Percentiles rank a stretch among this genome's conserved stretches.
phyloP scores from a whole-genome alignment of 768 basidiomycete genomes.

The Tylopilus balloui region DNA sequence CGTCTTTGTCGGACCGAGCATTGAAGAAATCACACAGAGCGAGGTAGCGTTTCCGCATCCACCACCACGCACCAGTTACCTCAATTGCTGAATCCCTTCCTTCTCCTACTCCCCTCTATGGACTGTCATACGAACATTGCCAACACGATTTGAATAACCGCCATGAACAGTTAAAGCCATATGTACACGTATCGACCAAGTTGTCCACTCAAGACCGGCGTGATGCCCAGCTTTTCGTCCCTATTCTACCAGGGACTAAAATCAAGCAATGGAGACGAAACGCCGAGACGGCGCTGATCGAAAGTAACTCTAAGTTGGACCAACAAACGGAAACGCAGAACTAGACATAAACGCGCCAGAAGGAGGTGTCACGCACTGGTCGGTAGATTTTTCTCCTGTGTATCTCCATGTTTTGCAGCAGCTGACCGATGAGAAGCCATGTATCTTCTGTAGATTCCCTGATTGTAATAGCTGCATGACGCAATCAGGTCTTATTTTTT shows the following conservation, averaged over 20 bases:
- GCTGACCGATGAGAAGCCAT: neutral
- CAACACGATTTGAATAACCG: neutral
- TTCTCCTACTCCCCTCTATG: neutral
- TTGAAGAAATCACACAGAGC: conserved; percentile 56
- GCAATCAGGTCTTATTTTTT: neutral
- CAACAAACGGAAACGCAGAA: neutral
- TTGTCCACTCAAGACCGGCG: conserved; percentile 22
- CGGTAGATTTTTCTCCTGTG: conserved; percentile 1
- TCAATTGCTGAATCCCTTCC: neutral
- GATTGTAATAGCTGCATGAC: neutral
- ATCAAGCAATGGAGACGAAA: conserved; percentile 26
- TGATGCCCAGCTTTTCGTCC: conserved; percentile 25
- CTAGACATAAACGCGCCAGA: neutral
- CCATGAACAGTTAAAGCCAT: conserved; percentile 23
- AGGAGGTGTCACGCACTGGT: neutral
- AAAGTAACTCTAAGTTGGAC: neutral
- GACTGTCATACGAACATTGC: neutral
- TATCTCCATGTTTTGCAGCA: neutral
- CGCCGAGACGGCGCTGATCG: conserved; percentile 2
- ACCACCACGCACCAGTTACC: neutral
- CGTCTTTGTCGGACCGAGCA: conserved; percentile 75
- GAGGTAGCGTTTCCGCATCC: conserved; percentile 39
- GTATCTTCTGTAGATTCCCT: neutral
- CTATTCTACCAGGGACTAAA: conserved; percentile 23
- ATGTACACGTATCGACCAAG: conserved; percentile 25